Conservation (phyloP, 805 yeast species). For the Grigorovia humatica region DNA sequence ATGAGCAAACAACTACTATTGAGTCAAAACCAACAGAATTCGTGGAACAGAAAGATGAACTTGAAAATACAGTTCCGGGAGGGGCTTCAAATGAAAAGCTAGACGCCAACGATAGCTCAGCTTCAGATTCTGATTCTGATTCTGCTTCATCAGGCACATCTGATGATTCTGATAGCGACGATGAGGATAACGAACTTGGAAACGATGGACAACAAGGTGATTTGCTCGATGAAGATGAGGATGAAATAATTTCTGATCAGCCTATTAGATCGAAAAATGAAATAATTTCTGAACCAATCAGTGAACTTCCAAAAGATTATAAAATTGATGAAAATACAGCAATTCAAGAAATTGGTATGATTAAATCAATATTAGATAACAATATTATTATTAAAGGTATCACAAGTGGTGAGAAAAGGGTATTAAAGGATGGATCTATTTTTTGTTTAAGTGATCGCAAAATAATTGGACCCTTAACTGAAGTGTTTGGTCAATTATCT, state of each 20-base stretch:
- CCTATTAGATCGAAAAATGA: constrained; percentile 80
- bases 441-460: constrained; percentile 66
- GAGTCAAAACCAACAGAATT: background rate
- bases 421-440: constrained; percentile 70
- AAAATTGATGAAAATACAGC: constrained; percentile 48
- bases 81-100: constrained; percentile 2
- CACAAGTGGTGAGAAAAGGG: constrained; percentile 74
- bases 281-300: constrained; percentile 54
- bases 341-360: constrained; percentile 60
- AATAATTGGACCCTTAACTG: constrained; percentile 68
- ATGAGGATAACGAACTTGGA: constrained; percentile 5
- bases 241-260: constrained; percentile 37
- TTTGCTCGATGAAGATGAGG: constrained; percentile 31
- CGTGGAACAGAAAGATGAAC: background rate
- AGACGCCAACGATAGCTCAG: background rate
- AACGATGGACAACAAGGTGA: constrained; percentile 16
- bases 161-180: background rate
- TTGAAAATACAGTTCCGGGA: background rate
- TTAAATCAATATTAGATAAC: constrained; percentile 59
- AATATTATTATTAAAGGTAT: constrained; percentile 63
- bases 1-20: constrained; percentile 5
- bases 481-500: constrained; percentile 81
- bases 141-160: constrained; percentile 5
- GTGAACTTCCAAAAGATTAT: constrained; percentile 57
- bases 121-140: constrained; percentile 14